Percentiles rank a stretch among this genome's conserved stretches.
Evolutionary conservation across 2,329 filamentous ascomycete species (phyloP).

Genomic region (Epichloe festucae): DNA sequence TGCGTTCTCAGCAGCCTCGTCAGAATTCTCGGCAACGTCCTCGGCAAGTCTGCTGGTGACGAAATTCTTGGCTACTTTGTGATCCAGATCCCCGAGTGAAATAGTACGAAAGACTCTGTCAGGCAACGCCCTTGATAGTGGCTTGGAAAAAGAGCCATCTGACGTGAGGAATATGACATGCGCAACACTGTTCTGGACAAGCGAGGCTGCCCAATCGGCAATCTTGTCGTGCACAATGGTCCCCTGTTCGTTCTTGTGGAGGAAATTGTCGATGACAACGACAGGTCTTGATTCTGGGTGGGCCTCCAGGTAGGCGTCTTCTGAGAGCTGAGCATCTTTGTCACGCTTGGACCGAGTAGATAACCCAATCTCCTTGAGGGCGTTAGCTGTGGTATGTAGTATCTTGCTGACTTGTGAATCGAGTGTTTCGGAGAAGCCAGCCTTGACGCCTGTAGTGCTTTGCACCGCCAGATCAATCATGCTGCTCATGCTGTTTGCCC

Average conservation of each 20-base stretch:
- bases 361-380: slow-evolving; percentile 66
- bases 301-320: slow-evolving; percentile 81
- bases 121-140: slow-evolving; percentile 72
- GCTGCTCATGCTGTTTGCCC: slow-evolving; percentile 90
- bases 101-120: slow-evolving; percentile 85
- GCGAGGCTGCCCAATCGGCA: slow-evolving; percentile 76
- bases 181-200: slow-evolving; percentile 78
- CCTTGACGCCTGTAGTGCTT: slow-evolving; percentile 86
- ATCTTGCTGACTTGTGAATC: slow-evolving; percentile 86
- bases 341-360: slow-evolving; percentile 57
- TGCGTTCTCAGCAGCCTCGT: slow-evolving; percentile 12
- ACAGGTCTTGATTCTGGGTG: slow-evolving; percentile 76
- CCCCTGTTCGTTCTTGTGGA: slow-evolving; percentile 60
- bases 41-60: slow-evolving; percentile 69
- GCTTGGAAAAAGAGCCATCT: slow-evolving; percentile 79
- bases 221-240: slow-evolving; percentile 63
- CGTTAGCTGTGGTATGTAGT: slow-evolving; percentile 66
- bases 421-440: slow-evolving; percentile 84
- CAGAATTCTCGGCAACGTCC: slow-evolving; percentile 19
- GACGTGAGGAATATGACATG: slow-evolving; percentile 92
- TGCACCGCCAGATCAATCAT: slow-evolving; percentile 87
- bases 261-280: slow-evolving; percentile 82
- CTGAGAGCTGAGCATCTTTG: slow-evolving; percentile 56
- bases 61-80: slow-evolving; percentile 76
- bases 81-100: slow-evolving; percentile 72